phyloP scores from a whole-genome alignment of 768 basidiomycete species.

The Kwoniella sp. region DNA sequence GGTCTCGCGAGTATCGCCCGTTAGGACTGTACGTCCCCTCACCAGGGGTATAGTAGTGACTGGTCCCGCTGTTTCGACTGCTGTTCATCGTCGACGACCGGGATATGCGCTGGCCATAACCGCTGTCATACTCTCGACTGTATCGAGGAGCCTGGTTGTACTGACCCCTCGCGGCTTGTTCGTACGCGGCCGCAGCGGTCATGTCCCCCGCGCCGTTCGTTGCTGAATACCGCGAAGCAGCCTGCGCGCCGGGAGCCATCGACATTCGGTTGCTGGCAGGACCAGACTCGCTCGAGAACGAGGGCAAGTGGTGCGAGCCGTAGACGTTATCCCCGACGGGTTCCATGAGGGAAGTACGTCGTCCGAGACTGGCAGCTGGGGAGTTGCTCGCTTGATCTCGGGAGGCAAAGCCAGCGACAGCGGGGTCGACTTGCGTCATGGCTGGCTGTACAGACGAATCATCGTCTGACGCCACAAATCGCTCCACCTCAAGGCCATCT shows the following conservation, averaged over 20 bases:
- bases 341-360: constrained; percentile 23
- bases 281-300: constrained; percentile 1
- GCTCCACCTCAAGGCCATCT: constrained; percentile 45
- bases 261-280: not conserved
- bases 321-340: constrained; percentile 20
- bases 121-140: not conserved
- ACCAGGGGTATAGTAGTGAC: constrained; percentile 18
- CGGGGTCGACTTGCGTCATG: constrained; percentile 28
- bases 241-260: not conserved
- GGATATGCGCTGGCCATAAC: too few species aligned
- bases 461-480: constrained; percentile 34
- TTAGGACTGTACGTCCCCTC: too few species aligned
- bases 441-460: constrained; percentile 33
- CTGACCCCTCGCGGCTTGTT: constrained; percentile 15
- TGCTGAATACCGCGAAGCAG: not conserved
- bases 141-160: not conserved
- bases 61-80: constrained; percentile 12
- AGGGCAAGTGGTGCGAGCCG: constrained; percentile 9
- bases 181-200: constrained; percentile 18
- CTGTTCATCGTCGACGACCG: constrained; percentile 4
- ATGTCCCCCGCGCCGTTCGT: not conserved
- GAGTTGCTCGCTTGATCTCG: not conserved
- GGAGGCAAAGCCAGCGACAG: constrained; percentile 2
- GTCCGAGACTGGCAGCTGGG: constrained; percentile 1
- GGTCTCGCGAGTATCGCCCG: too few species aligned